Evolutionary conservation across 257 asterid species (phyloP), one percentile per base, ranked within the genome.

Genomic region (Gynochthodes officinalis): DNA sequence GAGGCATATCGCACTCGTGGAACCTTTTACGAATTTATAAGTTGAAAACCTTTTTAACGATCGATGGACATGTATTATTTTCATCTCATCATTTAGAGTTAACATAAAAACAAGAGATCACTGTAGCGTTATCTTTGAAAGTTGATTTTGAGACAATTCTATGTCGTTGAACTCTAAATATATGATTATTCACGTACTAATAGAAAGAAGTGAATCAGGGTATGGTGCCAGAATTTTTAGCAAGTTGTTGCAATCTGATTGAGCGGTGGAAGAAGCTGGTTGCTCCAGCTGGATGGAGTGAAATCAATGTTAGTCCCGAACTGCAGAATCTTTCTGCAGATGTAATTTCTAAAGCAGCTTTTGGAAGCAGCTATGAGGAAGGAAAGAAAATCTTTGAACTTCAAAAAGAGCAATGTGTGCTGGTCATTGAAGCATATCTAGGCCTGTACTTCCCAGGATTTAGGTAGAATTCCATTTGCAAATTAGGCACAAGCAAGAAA

Each of bases 401-500:
- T 33, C 73, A 68, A 1, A 10, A 68, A 50, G 73, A 49, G 48
- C 49, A 68, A 68, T 5, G 14, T 0, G 13, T 39, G 21, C 27
- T 74, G 44, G 72, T 11, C 11, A 3, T 55, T 48, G 77, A 79
- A 18, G 76, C 79, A 5, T 64, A 43, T 49, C 50, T 9, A 5
- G 33, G 39, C 64, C 9, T 75, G 11, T 78, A 78, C 57, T 21
- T 78, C 30, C 82, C 79, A 0, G 82, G 82, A 9, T 57, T 69
- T 1, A 69, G 82, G 82, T 74, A 49, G 23, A 40, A 21, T 64
- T 35, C 69, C 33, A 58, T 28, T 12, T 58, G 39, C 5, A 27
- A 28, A 13, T 8, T 53, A 7, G 12, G n/a, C 7, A 7, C 7
- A 3, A 37, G 6, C 4, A 2, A 3, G 3, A 37, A 37, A 37